These are phyloP conservation scores for Entamoeba histolytica DNA, from an alignment of 208 protist genomes.

Conservation along the genomic window DNA sequence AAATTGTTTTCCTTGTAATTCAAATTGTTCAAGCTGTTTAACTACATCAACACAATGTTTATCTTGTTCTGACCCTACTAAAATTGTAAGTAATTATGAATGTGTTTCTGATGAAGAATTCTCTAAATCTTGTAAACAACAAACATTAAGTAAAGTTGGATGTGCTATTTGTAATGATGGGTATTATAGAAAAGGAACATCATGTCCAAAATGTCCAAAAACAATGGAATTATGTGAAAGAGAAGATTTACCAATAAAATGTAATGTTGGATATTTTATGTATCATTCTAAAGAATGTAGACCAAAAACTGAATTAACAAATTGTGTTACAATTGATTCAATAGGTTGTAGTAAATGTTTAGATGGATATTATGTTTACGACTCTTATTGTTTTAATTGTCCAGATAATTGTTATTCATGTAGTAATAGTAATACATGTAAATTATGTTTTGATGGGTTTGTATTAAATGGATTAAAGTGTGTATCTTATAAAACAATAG, in stretches of 20 bases:
- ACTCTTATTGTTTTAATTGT: neutral
- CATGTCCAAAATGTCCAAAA: neutral
- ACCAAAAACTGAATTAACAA: neutral
- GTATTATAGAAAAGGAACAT: neutral
- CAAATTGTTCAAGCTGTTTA: neutral
- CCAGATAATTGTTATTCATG: neutral
- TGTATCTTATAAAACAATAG: neutral
- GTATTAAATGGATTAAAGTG: neutral
- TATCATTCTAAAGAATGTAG: neutral
- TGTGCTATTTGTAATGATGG: neutral
- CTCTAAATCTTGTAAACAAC: neutral
- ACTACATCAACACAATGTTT: neutral
- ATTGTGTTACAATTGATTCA: neutral
- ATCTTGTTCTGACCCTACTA: neutral
- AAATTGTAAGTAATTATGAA: neutral
- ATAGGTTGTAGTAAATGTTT: neutral
- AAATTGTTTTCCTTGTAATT: neutral
- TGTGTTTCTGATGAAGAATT: neutral
- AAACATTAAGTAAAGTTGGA: neutral
- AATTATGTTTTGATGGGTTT: neutral
- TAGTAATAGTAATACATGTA: neutral
- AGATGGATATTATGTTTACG: neutral
- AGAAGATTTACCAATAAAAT: neutral
- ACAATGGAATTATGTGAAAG: neutral
- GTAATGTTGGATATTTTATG: neutral